Base-by-base conservation (phyloP, 2,329 filamentous ascomycete genomes). In the Claviceps sp. region DNA sequence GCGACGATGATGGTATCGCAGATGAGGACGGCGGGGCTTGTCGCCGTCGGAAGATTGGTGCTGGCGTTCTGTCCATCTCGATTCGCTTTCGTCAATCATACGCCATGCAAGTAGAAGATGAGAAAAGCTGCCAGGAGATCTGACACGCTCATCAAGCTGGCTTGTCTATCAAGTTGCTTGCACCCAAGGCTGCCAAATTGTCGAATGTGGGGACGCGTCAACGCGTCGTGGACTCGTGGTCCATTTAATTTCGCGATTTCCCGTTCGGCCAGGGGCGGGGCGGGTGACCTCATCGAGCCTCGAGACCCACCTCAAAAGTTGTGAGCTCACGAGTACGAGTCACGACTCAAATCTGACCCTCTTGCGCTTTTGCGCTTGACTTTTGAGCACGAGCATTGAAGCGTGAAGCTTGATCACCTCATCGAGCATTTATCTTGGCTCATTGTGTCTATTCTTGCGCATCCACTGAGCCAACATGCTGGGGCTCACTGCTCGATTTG, bases 1-100 rank as follows among this genome's bases (percentile, higher is more conserved):
- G 88, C 20, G 89, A 95, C 0, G 89, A 95, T 0, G 90, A 95
- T 4, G 88, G 88, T 55, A 93, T 82, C 43, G 78, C 77, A 49
- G 85, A 82, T 3, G 72, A 71, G 5, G 55, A 5, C 8, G 54
- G 9, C 63, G 67, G 43, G 67, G 64, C 24, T 58, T 61, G 63
- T 62, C 64, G 60, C 48, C 60, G 64, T 56, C 67, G 67, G 51
- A 69, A 70, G 55, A 70, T 63, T 48, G 64, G 62, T 37, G 66
- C 63, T 51, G 68, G 67, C 48, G 67, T 70, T 54, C 61, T 61
- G 58, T 71, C 68, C 69, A 71, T 71, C 37, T 22, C 9, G 30
- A 34, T 2, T 34, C 30, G 9, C 11, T 34, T 30, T 34, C 30
- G 3, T 34, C 30, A 34, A 4, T 34, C 30, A 34, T 34, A 11